Evolutionary conservation across 2,329 filamentous ascomycete genomes (phyloP).

Genomic region (Fonsecaea pedrosoi): DNA sequence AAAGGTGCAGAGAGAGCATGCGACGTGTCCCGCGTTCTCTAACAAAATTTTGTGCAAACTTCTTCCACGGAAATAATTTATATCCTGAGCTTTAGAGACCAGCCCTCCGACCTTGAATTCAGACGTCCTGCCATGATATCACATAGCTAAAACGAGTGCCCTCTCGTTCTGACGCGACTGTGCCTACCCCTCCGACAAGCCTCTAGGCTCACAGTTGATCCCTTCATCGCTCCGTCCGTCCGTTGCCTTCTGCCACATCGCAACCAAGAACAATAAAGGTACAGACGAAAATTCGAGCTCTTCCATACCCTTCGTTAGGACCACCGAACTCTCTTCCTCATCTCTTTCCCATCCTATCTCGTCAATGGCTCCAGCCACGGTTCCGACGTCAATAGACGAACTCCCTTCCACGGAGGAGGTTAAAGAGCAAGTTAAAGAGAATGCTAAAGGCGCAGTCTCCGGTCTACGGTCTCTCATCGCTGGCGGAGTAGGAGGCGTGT

Average conservation of each 20-base stretch:
- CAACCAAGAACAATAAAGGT: background rate
- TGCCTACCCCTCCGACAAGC: constrained; percentile 23
- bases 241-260: constrained; percentile 3
- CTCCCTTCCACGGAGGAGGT: constrained; percentile 54
- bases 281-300: background rate
- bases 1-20: background rate
- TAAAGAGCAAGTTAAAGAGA: constrained; percentile 60
- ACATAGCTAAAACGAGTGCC: constrained; percentile 11
- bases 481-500: constrained; percentile 91
- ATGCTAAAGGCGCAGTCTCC: constrained; percentile 61
- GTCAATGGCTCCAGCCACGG: constrained; percentile 35
- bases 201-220: constrained; percentile 26
- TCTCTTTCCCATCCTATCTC: background rate
- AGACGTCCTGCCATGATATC: constrained; percentile 17
- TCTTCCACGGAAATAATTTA: background rate
- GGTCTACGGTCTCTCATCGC: constrained; percentile 82
- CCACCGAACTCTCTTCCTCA: background rate
- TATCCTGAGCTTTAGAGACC: background rate
- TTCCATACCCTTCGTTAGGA: background rate
- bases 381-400: constrained; percentile 39
- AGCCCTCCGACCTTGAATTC: background rate
- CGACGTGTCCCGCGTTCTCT: constrained; percentile 3
- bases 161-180: constrained; percentile 8
- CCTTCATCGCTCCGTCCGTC: constrained; percentile 23
- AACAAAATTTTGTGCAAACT: background rate